Conservation (phyloP, 2,329 filamentous ascomycete genomes). For the Aspergillus sp. region DNA sequence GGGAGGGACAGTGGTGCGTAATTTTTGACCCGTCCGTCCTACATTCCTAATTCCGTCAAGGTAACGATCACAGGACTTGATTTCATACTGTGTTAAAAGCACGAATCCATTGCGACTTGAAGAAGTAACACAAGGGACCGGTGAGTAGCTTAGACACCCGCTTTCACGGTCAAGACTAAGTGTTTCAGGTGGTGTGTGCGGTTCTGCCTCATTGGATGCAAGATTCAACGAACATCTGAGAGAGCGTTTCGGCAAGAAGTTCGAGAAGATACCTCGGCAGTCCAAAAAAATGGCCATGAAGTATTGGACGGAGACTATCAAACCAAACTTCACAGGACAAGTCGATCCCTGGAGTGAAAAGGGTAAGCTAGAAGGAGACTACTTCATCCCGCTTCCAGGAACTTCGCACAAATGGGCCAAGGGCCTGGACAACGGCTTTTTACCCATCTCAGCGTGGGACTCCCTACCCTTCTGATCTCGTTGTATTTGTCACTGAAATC, state of each 20-base stretch:
- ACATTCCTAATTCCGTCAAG: not conserved
- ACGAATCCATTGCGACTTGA: conserved; percentile 21
- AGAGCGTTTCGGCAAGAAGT: conserved; percentile 22
- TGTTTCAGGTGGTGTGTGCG: conserved; percentile 25
- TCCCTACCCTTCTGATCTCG: not conserved
- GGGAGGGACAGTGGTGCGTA: conserved; percentile 34
- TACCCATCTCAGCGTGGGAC: conserved; percentile 9
- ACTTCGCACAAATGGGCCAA: conserved; percentile 19
- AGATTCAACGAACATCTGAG: conserved; percentile 23
- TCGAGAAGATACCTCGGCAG: conserved; percentile 17
- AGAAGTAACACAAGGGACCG: conserved; percentile 25
- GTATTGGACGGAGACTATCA: conserved; percentile 30
- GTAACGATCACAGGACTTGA: conserved; percentile 23
- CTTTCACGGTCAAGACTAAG: no score
- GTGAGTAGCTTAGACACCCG: conserved; percentile 7
- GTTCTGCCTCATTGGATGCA: conserved; percentile 30
- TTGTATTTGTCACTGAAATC: not conserved
- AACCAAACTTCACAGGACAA: conserved; percentile 14
- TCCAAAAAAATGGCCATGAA: conserved; percentile 23
- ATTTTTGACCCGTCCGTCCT: not conserved
- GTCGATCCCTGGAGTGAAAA: not conserved
- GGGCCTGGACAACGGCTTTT: conserved; percentile 14
- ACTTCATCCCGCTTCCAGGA: conserved; percentile 22
- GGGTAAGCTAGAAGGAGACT: conserved; percentile 14
- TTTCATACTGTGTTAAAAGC: conserved; percentile 27